phyloP scores from a whole-genome alignment of 148 eudicot genomes.

The Vaccinium myrtillus region DNA sequence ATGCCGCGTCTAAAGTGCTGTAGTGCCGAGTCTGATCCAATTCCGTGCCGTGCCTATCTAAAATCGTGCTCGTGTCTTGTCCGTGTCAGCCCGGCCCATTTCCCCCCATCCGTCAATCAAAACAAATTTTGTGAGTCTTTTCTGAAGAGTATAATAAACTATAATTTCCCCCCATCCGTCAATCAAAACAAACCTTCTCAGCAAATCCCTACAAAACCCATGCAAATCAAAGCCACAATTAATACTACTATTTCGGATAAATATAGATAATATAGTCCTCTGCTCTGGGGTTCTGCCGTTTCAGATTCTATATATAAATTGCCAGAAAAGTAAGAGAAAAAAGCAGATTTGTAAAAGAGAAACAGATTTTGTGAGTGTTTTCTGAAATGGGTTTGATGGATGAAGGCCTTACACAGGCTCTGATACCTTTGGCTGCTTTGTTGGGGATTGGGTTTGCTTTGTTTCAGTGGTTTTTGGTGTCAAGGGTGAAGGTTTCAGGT shows the following conservation, averaged over 20 bases:
- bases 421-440: conserved; percentile 15
- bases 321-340: background rate
- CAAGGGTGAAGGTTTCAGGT: conserved; percentile 16
- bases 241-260: conserved; percentile 5
- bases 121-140: no score
- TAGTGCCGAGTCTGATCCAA: no score
- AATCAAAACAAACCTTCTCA: conserved; percentile 15
- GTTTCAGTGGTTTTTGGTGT: conserved; percentile 16
- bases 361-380: background rate
- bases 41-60: no score
- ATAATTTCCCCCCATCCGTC: background rate
- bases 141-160: background rate
- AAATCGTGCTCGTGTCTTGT: no score
- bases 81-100: no score
- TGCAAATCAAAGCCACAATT: background rate
- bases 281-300: background rate
- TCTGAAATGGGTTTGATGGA: conserved; percentile 17
- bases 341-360: background rate
- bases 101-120: no score
- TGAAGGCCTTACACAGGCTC: conserved; percentile 7
- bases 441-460: conserved; percentile 19
- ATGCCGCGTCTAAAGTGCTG: no score
- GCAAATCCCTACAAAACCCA: conserved; percentile 5
- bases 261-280: background rate
- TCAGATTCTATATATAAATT: background rate